Base-by-base conservation (phyloP, 768 basidiomycete genomes). In the Punctularia strigosozonata region DNA sequence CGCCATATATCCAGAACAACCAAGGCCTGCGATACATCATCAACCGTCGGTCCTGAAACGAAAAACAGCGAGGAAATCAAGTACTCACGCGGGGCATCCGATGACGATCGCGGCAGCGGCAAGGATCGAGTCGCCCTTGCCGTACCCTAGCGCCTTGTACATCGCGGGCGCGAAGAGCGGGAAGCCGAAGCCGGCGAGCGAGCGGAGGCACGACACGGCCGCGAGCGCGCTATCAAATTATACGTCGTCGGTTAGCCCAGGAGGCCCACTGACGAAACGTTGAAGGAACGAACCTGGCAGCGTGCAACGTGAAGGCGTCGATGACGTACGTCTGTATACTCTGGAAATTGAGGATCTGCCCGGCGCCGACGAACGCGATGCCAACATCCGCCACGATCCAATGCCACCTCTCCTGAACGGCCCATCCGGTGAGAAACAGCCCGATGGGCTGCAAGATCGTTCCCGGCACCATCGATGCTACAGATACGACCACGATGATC, bases 381-480 rank as follows among this genome's bases (percentile, higher is more conserved):
- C 79, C 79, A 19, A 85, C 64, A 45, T 84, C 80, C 2, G 74
- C 68, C 0, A 62, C 76, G 35, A 87, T 74, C 86, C 86, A 90
- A 42, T 73, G 74, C 0, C 77, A 52, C 10, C 60, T 52, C 0
- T 61, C 47, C 46, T 80, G 59, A 4, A 77, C 75, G 1, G 72
- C 61, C 82, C 85, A 89, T 1, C 86, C 85, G 5, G 73, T 54
- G 5, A 88, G 61, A 17, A 89, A 56, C 10, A 87, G 57, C 0
- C 84, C 85, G 10, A 73, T 53, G 0, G 88, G 84, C 7, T 86
- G 61, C 3, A 75, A 10, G 15, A 80, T 44, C 0, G 73, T 69
- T 0, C 72, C 78, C 3, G 73, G 63, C 5, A 80, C 44, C 68
- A 82, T 74, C 0, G 69, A 56, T 1, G 75, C 79, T 81, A 31